Evolutionary conservation across 805 yeast genomes (phyloP), one percentile per base, ranked within the genome.

Genomic region (Nakazawaea wickerhamii): DNA sequence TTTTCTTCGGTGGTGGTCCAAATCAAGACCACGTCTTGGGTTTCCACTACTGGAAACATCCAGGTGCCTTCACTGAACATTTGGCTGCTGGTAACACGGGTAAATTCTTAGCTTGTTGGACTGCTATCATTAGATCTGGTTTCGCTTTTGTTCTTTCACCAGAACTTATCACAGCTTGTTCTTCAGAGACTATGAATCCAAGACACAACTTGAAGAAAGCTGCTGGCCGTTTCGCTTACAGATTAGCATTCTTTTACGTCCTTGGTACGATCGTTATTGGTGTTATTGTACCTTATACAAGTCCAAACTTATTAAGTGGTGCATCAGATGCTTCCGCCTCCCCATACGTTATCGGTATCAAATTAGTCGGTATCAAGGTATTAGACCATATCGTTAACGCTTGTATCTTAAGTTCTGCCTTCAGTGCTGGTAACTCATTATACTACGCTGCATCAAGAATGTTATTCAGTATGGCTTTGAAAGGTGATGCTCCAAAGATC

Each of bases 271-370:
- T 79, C 81, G 38, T 68, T 68, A 48, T 64, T 71, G 56, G 82
- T 49, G 71, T 77, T 66, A 70, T 79, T 49, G 84, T 79, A 39
- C 82, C 84, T 11, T 75, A 23, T 4, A 36, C 6, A 25, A 36
- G 36, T 19, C 37, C 44, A 6, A 56, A 54, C 53, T 41, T 41
- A 20, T 23, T 41, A 31, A 30, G 30, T 17, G 44, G 60, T 64
- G 34, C 75, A 69, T 46, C 67, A 4, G 73, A 75, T 44, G 80
- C 75, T 36, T 60, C 73, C 21, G 79, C 83, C 1, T 81, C 88
- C n/a, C 87, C 88, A 23, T 81, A 75, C 51, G 84, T 81, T 43
- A 70, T 81, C 55, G 84, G 86, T 26, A 66, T 79, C 41, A 58
- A 68, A 23, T 63, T 63, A 46, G 74, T 69, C 5, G 74, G 72